Evolutionary conservation across 1,139 yeast genomes (phyloP), one percentile per base, ranked within the genome.

Genomic region (Yueomyces sp.): DNA sequence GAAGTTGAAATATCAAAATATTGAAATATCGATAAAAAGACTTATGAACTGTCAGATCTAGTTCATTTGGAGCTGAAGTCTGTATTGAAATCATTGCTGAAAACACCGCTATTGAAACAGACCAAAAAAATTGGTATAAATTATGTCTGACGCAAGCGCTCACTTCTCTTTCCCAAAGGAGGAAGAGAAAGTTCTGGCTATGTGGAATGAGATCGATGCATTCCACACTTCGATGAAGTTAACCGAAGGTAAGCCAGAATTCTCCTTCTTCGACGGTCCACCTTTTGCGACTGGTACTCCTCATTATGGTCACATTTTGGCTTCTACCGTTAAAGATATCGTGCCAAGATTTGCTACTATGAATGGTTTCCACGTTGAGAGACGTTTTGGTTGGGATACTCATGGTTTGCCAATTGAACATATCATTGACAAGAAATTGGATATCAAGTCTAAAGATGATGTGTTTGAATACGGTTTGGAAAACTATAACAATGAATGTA

Each of bases 221-320:
- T 93, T 93, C 70, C 87, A 86, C 52, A 81, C 85, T 42, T 79
- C 95, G 38, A 64, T 87, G 51, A 80, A 87, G 63, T 71, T 87
- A 52, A 84, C 95, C 41, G 73, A 89, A 62, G 97, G 76, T 47
- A 76, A 80, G 52, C 94, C 95, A 36, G 82, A 81, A 45, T 91
- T 89, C 64, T 78, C 96, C 39, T 91, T 91, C 64, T 93, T 85
- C 60, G 99, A 91, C 66, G 99, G 99, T 33, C 99, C 99, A 9
- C 99, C 99, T 52, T 91, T 91, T 65, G 99, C 99, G 46, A 91
- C 98, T 4, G 97, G 98, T 61, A 85, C 96, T 36, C 99, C 99
- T 39, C 99, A 91, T 63, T 93, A 91, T 63, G 99, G 99, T 48
- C 99, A 91, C 62, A 81, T 91, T 59, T 72, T 93, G 64, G 93